A percentile compares a stretch with the other conserved stretches of the same genome.
Conservation (phyloP, 2,329 filamentous ascomycete species). For the Fonsecaea monophora region DNA sequence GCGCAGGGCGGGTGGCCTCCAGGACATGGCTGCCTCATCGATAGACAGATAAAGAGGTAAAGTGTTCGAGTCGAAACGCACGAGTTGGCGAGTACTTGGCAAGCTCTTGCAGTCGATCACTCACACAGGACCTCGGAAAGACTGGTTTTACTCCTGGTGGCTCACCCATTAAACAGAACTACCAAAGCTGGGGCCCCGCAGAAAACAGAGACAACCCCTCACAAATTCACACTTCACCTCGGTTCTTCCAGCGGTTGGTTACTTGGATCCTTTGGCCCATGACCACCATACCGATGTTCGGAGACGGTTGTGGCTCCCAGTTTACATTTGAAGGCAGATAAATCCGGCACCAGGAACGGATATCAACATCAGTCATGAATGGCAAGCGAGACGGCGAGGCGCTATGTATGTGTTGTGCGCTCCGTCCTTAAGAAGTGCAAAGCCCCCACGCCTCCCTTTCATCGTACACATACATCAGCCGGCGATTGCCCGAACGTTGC, state of each 20-base stretch:
- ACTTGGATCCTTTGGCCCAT: neutral
- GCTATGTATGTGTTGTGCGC: too few species aligned
- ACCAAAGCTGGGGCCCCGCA: constrained; percentile 5
- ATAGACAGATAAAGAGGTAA: neutral
- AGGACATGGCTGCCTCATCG: neutral
- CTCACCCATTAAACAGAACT: neutral
- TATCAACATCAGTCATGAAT: too few species aligned
- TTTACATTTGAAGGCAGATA: neutral
- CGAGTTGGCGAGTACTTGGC: neutral
- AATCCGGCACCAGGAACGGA: neutral
- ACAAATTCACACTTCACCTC: neutral
- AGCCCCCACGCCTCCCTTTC: neutral
- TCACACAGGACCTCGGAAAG: neutral
- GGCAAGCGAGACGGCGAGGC: too few species aligned
- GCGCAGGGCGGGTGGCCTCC: neutral
- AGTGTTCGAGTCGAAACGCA: neutral
- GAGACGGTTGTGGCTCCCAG: neutral
- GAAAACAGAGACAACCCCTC: neutral
- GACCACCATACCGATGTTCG: neutral
- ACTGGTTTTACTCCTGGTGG: neutral
- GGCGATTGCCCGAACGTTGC: neutral
- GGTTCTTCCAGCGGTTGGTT: neutral
- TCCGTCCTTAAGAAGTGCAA: too few species aligned
- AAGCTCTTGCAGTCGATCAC: neutral
- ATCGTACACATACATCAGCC: neutral